These are phyloP conservation scores for Coccomyxa subellipsoidea DNA, from an alignment of 163 green algal genomes.

Conservation along the genomic window DNA sequence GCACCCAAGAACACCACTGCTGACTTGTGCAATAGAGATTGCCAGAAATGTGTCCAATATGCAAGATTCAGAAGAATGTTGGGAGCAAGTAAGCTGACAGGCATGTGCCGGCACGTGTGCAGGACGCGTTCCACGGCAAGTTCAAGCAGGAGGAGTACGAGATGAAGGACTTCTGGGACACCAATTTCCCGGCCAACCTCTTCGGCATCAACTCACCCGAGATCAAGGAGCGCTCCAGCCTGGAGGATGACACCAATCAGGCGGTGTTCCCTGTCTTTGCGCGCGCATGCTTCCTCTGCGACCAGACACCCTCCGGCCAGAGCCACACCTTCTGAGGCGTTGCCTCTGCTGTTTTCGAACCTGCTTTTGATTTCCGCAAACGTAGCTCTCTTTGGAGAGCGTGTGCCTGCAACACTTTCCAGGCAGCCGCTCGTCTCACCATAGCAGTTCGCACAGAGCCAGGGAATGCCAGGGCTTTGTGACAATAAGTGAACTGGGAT, in stretches of 20 bases:
- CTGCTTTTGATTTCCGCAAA: background rate
- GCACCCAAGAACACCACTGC: no score
- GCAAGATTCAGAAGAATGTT: background rate
- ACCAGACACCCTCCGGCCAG: background rate
- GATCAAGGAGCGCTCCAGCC: background rate
- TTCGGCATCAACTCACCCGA: background rate
- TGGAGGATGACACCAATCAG: background rate
- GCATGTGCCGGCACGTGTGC: background rate
- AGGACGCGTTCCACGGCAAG: background rate
- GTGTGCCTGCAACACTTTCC: no score
- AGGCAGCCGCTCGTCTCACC: no score
- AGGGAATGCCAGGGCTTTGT: no score
- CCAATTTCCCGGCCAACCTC: background rate
- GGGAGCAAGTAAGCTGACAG: background rate
- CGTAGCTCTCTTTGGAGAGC: no score
- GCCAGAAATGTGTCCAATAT: background rate
- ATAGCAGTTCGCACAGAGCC: no score
- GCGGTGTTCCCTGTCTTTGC: background rate
- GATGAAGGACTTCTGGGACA: slow-evolving; percentile 1
- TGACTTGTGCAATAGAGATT: no score
- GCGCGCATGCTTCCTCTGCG: background rate
- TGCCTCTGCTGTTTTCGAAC: background rate
- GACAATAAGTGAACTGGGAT: no score
- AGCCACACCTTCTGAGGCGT: background rate
- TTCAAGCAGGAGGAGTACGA: background rate